Evolutionary conservation across 495 filamentous ascomycete genomes (phyloP), one percentile per base, ranked within the genome.

Genomic region (Hypoxylon lenormandii): DNA sequence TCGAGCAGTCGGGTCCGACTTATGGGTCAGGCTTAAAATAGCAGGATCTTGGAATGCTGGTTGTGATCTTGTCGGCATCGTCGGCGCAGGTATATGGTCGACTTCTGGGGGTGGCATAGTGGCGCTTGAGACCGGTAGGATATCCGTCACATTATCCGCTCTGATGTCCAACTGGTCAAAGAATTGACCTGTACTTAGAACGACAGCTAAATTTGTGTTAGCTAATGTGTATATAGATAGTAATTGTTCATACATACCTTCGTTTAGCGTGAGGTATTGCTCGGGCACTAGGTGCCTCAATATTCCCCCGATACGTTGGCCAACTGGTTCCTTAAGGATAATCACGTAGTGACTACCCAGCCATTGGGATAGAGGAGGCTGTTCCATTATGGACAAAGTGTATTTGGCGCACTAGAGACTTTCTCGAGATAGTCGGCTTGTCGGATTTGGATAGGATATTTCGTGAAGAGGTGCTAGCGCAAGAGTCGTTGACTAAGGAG

Each of bases 221-320:
- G 61, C 47, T 26, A 51, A 49, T 16, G 1, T 15, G 28, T 15
- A 45, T 57, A 19, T 37, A 19, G 30, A 37, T 16, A 38, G 26
- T 45, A 26, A 11, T 23, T 28, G 13, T 16, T 11, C 5, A 19
- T 22, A 69, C 84, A 63, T 81, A 95, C 94, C 94, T 84, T 97
- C 86, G 50, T 83, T 84, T 19, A 98, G 84, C 19, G 89, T 88
- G 66, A 98, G 82, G 42, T 88, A 87, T 62, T 89, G 85, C 5
- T 90, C 91, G 48, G 89, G 85, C 21, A 83, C 79, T 30, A 97
- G 88, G 67, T 87, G 82, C 47, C 85, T 86, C 36, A 98, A 88
- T 19, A 88, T 85, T 42, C 94, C 94, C 64, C 87, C 85, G 46
- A 97, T 77, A 66, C 85, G 83, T 13, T 84, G 85, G 66, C 87